Evolutionary conservation across 192 early-diverging fungal genomes (phyloP), one percentile per base, ranked within the genome.

Genomic region (Coemansia sp.): DNA sequence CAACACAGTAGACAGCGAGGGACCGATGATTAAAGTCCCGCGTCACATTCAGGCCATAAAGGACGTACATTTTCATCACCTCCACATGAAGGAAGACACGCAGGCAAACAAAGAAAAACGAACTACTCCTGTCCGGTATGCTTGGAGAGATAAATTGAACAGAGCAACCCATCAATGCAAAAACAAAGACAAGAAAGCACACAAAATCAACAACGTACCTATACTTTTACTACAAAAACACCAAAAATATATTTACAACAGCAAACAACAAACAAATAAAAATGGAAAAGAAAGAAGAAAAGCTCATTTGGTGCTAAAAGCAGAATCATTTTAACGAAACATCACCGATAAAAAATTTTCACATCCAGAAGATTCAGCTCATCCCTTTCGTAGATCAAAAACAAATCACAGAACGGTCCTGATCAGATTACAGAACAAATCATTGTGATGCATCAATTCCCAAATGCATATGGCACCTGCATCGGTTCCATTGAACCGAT

Each of bases 1-100:
- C 79, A 63, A 81, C 79, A 81, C 63, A 81, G 62, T 59, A 76
- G 79, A 76, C 79, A 81, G 79, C 79, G 79, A 81, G 74, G 79
- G 79, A 81, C 64, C 63, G 68, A 79, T 67, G 70, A 75, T 75
- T 67, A 74, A 71, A 64, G 50, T 81, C 79, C 79, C 74, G 79
- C 79, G 79, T 76, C 79, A 66, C 65, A 81, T 81, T 81, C 79
- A 76, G 74, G 67, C 43, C 52, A 54, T 68, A 69, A 45, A 64
- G 57, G 57, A 57, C 56, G 78, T 68, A 75, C 73, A 70, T 67
- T 72, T 70, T 81, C 78, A 81, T 81, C 78, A 81, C 62, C 73
- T 81, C 78, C 38, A 66, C 66, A 71, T 47, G 38, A 23, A 41
- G n/a, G 41, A n/a, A 56, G 48, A n/a, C 32, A 32, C 23, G 52